Conservation (phyloP, 768 basidiomycete species). For the Mycena vitilis region DNA sequence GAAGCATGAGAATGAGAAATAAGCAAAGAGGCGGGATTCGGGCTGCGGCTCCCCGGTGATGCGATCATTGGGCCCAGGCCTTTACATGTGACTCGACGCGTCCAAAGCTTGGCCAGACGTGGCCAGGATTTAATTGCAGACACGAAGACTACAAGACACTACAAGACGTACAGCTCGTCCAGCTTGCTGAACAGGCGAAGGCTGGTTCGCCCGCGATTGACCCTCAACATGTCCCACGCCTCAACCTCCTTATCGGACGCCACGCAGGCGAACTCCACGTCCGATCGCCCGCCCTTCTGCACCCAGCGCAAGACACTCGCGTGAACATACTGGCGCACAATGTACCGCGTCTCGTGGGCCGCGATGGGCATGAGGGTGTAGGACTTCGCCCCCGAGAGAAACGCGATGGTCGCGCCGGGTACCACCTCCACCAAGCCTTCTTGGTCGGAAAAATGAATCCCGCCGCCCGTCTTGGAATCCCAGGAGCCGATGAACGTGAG, state of each 20-base stretch:
- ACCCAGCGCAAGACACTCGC: neutral
- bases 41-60: too few species aligned
- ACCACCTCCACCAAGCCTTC: neutral
- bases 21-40: too few species aligned
- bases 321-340: neutral
- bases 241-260: neutral
- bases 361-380: neutral
- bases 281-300: neutral
- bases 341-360: neutral
- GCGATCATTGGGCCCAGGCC: too few species aligned
- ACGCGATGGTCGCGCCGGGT: neutral
- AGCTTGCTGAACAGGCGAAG: neutral
- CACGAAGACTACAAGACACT: too few species aligned
- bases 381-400: neutral
- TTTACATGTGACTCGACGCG: too few species aligned
- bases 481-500: neutral
- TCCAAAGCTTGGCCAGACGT: too few species aligned
- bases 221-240: neutral
- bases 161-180: neutral
- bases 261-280: neutral
- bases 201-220: neutral
- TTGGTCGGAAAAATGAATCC: neutral
- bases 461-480: neutral
- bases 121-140: too few species aligned
- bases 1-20: too few species aligned